Base-by-base conservation (phyloP, 139 green algal species). In the Chlorokybus atmophyticus region DNA sequence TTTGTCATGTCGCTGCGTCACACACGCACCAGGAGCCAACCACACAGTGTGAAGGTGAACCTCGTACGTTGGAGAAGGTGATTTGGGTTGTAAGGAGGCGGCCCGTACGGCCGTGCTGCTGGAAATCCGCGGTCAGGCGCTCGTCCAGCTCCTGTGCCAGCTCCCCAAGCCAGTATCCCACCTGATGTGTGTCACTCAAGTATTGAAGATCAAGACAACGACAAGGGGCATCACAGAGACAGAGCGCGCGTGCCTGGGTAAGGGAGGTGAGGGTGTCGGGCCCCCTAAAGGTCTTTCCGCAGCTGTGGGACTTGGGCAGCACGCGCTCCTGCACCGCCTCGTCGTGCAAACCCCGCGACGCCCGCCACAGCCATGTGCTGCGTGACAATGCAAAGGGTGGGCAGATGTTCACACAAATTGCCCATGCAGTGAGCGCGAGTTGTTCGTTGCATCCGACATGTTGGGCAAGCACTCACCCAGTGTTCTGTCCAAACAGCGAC, bases 241-340 rank as follows among this genome's bases (percentile, higher is more conserved):
- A 54, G 17, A 31, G 24, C 17, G 47, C 23, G 10, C 51, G 19
- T 62, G 85, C 76, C 1, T 40, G 50, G 2, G 49, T 32, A 7
- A 85, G 47, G 21, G 59, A 59, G 3, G 29, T 28, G 29, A 85
- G 52, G 2, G 64, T 55, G 17, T 47, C 52, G 19, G 38, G 29
- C 0, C 77, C 79, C 14, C 74, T 52, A 66, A 93, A 93, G 1
- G 82, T 93, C 55, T 93, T 93, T 25, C 79, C 73, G 50, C 80
- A 88, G 44, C 58, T 64, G 4, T 86, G 40, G 6, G 48, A 74
- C 68, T 93, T 87, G 25, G 81, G 77, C 60, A 82, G 65, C 19
- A 74, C 60, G 24, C 85, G 72, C 24, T 73, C 67, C 60, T 78
- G 68, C 14, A 94, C 83, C 19, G 74, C 57, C 0, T 76, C 74